Conservation (phyloP, 2,329 filamentous ascomycete genomes). For the Xylaria hypoxylon region DNA sequence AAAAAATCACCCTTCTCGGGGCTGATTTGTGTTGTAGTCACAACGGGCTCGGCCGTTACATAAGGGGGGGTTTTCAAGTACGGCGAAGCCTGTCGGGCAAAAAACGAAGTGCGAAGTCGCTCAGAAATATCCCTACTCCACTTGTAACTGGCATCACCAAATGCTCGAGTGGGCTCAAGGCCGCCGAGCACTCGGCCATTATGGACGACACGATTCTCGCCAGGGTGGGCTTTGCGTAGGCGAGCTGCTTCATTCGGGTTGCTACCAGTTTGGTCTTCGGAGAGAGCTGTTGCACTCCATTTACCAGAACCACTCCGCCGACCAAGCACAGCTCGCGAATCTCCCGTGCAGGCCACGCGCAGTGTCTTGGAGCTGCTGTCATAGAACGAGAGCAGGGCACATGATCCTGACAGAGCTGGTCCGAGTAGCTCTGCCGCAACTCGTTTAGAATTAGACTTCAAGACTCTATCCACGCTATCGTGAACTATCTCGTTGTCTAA, state of each 20-base stretch:
- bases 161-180: constrained; percentile 91
- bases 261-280: constrained; percentile 91
- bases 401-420: constrained; percentile 95
- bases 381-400: constrained; percentile 95
- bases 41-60: constrained; percentile 93
- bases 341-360: constrained; percentile 94
- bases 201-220: constrained; percentile 85
- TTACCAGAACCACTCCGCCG: constrained; percentile 82
- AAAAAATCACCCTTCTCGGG: constrained; percentile 93
- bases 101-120: constrained; percentile 86
- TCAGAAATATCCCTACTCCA: constrained; percentile 89
- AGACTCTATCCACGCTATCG: constrained; percentile 89
- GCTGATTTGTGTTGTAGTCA: constrained; percentile 92
- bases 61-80: constrained; percentile 93
- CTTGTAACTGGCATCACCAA: constrained; percentile 97
- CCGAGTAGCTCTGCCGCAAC: constrained; percentile 91
- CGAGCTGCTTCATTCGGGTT: constrained; percentile 87
- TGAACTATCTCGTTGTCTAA: constrained; percentile 96
- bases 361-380: constrained; percentile 88
- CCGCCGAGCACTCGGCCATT: constrained; percentile 93
- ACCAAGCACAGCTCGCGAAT: constrained; percentile 94
- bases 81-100: constrained; percentile 81
- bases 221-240: constrained; percentile 86
- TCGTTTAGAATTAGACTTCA: constrained; percentile 89
- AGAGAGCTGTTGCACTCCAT: constrained; percentile 91